Evolutionary conservation across 495 filamentous ascomycete genomes (phyloP), one percentile per base, ranked within the genome.

Genomic region (Corynascus novoguineensis): DNA sequence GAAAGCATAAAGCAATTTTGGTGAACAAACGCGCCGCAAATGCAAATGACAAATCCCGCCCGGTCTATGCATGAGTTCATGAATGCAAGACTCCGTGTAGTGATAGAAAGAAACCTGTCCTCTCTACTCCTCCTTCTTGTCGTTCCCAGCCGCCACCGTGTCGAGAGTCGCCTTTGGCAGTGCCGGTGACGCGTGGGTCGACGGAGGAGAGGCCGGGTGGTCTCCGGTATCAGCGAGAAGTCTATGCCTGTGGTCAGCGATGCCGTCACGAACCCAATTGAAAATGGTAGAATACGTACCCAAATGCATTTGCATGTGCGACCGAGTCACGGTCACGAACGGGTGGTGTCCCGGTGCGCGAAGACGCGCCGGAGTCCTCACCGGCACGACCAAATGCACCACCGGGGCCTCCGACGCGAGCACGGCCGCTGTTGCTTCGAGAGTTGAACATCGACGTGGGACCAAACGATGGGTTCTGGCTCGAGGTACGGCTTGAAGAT

Each of bases 301-400:
- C 90, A 78, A 93, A 98, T 61, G 90, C 84, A 75, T 97, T 98
- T 51, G 81, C 78, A 56, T 86, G 84, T 34, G 86, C 81, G 35
- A 83, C 76, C 46, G 85, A 72, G 83, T 80, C 61, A 82, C 51
- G 78, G 61, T 85, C 83, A 68, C 84, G 86, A 55, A 78, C 83
- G 72, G 90, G 86, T 24, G 90, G 90, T 53, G 92, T 96, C 63
- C 86, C 87, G 58, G 87, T 93, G 62, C 93, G 86, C 52, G 92
- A 96, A 53, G 89, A 91, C 48, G 85, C 81, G 31, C 69, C 71
- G 14, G 75, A 79, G 64, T 95, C 92, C 57, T 95, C 90, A 46
- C 83, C 83, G 41, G 82, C 80, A 61, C 85, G 81, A 63, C 80
- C 81, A 55, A 89, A 72, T 63, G 84, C 81, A 68, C 83, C 83